These are phyloP conservation scores for Exophiala oligosperma DNA, from an alignment of 2,329 filamentous ascomycete genomes.

Conservation along the genomic window DNA sequence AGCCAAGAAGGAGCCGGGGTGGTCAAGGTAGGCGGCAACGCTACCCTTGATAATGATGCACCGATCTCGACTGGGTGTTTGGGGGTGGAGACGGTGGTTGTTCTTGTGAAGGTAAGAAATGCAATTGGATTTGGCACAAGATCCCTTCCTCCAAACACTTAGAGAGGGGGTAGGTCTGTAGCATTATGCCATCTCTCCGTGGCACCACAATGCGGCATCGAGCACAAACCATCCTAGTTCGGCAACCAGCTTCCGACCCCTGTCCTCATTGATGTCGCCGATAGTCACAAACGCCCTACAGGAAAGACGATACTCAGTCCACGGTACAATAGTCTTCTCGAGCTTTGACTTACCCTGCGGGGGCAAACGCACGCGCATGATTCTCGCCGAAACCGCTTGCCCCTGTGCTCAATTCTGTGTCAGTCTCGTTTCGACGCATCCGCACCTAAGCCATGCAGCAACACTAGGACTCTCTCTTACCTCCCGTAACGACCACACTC, in stretches of 20 bases:
- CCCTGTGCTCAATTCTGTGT: constrained; percentile 14
- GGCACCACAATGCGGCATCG: neutral
- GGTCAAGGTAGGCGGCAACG: constrained; percentile 35
- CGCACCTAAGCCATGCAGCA: neutral
- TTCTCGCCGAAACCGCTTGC: constrained; percentile 33
- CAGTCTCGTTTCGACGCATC: neutral
- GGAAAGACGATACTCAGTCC: neutral
- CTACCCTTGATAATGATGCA: constrained; percentile 35
- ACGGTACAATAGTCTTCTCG: neutral
- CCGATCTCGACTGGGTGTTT: constrained; percentile 24
- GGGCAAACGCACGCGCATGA: constrained; percentile 30
- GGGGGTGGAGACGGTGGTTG: constrained; percentile 1
- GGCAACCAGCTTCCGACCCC: constrained; percentile 34
- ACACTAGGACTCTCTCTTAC: neutral
- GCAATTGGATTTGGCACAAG: neutral
- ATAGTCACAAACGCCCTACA: constrained; percentile 23
- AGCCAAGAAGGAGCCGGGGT: constrained; percentile 32
- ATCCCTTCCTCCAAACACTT: neutral
- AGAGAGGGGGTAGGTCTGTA: neutral
- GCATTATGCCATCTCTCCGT: neutral
- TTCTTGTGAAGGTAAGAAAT: neutral
- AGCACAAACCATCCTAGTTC: constrained; percentile 1
- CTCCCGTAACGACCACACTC: constrained; percentile 5
- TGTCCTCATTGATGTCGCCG: constrained; percentile 40
- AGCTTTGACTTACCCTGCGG: constrained; percentile 16